Evolutionary conservation across 768 basidiomycete species (phyloP).

Genomic region (Mycena alexandri): DNA sequence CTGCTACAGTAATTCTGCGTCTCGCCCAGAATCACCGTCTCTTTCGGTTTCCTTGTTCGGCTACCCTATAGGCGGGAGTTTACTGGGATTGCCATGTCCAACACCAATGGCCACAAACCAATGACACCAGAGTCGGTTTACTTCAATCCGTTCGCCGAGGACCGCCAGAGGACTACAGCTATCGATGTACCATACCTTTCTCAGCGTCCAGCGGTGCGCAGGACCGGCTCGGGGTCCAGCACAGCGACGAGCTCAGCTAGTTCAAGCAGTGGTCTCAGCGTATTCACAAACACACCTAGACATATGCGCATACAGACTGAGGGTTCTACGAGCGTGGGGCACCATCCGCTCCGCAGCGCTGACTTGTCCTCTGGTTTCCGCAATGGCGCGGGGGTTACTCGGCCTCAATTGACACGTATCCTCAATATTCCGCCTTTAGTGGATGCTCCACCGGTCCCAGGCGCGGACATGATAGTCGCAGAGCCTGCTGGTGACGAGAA

Average conservation of each 20-base stretch:
- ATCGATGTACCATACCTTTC: slow-evolving; percentile 27
- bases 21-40: no score
- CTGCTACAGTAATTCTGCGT: no score
- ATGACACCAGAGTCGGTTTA: slow-evolving; percentile 35
- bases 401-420: slow-evolving; percentile 54
- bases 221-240: slow-evolving; percentile 28
- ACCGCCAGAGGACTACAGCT: slow-evolving; percentile 31
- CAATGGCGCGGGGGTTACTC: slow-evolving; percentile 45
- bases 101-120: slow-evolving; percentile 26
- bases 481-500: slow-evolving; percentile 52
- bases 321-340: slow-evolving; percentile 16
- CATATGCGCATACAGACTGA: slow-evolving; percentile 30
- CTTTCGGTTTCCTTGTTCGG: not conserved
- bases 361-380: slow-evolving; percentile 40
- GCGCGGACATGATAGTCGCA: slow-evolving; percentile 35
- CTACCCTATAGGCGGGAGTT: not conserved
- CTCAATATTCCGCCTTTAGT: slow-evolving; percentile 48
- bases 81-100: slow-evolving; percentile 15
- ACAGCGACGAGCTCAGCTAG: slow-evolving; percentile 31
- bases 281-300: slow-evolving; percentile 31
- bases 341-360: slow-evolving; percentile 47
- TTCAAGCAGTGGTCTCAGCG: slow-evolving; percentile 37
- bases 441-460: slow-evolving; percentile 44
- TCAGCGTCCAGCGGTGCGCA: slow-evolving; percentile 26
- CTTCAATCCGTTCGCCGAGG: slow-evolving; percentile 38